Percentiles rank a stretch among this genome's conserved stretches.
Evolutionary conservation across 1,139 yeast species (phyloP).

Genomic region (Candida albicans): DNA sequence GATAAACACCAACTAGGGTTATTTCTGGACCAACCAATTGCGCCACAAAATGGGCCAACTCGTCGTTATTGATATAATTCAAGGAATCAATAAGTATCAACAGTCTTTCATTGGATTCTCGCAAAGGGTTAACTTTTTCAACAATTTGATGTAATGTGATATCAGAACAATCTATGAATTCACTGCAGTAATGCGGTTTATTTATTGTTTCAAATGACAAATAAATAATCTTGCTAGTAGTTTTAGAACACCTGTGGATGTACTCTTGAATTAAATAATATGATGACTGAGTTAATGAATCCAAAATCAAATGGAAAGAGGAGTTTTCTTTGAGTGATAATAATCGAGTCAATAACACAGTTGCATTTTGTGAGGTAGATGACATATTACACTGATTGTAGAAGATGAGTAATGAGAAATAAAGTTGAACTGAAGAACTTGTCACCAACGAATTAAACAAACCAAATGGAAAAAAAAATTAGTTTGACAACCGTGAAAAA

Average conservation of each 20-base stretch:
- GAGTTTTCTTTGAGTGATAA: slow-evolving; percentile 68
- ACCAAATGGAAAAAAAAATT: too few species aligned
- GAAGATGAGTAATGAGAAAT: neutral
- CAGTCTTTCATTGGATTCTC: slow-evolving; percentile 21
- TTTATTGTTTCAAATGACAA: slow-evolving; percentile 64
- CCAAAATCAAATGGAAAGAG: slow-evolving; percentile 69
- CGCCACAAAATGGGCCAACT: slow-evolving; percentile 54
- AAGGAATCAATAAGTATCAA: slow-evolving; percentile 67
- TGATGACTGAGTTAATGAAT: slow-evolving; percentile 71
- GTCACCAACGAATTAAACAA: too few species aligned
- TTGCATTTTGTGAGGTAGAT: slow-evolving; percentile 43
- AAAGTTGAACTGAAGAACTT: too few species aligned
- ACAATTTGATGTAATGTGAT: slow-evolving; percentile 1
- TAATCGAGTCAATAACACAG: slow-evolving; percentile 60
- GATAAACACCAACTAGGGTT: slow-evolving; percentile 62
- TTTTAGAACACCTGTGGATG: slow-evolving; percentile 33
- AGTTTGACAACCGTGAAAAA: too few species aligned
- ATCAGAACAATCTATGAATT: slow-evolving; percentile 48
- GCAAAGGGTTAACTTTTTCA: slow-evolving; percentile 5
- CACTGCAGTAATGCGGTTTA: slow-evolving; percentile 49
- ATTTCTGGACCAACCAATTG: slow-evolving; percentile 54
- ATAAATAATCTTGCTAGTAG: slow-evolving; percentile 33
- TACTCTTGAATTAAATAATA: slow-evolving; percentile 57
- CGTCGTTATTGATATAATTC: slow-evolving; percentile 52
- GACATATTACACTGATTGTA: neutral